Evolutionary conservation across 2,329 filamentous ascomycete genomes (phyloP), one percentile per base, ranked within the genome.

Genomic region (Diaporthe batatas): DNA sequence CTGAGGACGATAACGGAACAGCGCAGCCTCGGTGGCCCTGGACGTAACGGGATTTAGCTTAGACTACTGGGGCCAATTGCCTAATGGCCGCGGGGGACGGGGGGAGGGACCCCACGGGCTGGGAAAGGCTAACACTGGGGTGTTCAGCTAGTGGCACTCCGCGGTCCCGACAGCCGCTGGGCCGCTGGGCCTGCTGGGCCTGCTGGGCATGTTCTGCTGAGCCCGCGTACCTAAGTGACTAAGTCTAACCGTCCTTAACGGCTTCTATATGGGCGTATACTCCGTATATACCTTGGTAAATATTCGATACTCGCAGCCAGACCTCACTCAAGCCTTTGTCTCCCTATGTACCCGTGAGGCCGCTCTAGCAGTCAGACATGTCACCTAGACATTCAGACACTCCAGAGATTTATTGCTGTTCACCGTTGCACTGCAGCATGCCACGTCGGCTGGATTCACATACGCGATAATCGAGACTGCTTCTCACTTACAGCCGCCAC

Each of bases 1-100:
- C 42, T 25, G 29, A 29, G 42, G 36, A 73, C 73, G 73, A 74
- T 73, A 73, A 55, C 70, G 73, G 73, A 49, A 44, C 36, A 57
- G 21, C 44, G 32, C 55, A 51, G 68, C 49, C 14, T 47, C 59
- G 25, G 21, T 62, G 54, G 44, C 70, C 71, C 32, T 67, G 32
- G 25, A 10, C 8, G 53, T 53, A 42, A 47, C 58, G 42, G 25
- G 8, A 51, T 67, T 34, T 36, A 42, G 73, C 34, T 59, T 74
- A 70, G 71, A 55, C 62, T 53, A 47, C 70, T 72, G 73, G 70
- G 44, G 29, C 58, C 29, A 36, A 23, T 55, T 29, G 39, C 36
- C 23, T 65, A 39, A n/a, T 25, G 21, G 59, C 47, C 59, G 54
- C 59, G 44, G 64, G 64, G 64, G 64, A 65, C 65, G 53, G 59